Base-by-base conservation (phyloP, 768 basidiomycete species). In the Boletus tylopilopsis region DNA sequence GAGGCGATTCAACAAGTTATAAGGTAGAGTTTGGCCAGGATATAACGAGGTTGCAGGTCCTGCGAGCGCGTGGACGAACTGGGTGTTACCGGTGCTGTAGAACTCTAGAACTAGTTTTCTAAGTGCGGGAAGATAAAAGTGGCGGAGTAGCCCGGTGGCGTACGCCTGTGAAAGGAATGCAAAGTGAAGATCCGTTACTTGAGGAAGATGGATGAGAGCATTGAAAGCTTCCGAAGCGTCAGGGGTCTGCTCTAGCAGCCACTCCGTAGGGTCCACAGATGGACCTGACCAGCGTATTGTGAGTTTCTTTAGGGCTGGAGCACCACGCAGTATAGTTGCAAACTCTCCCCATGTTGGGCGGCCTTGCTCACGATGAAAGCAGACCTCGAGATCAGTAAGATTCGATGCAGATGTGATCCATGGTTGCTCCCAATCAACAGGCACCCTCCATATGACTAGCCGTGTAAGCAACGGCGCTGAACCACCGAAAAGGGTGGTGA, bases 401-500 rank as follows among this genome's bases (percentile, higher is more conserved):
- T 52, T 57, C 24, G 52, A n/a, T 2, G 62, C 60, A 4, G 60
- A 55, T 6, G 49, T 25, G 24, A 67, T 53, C 19, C 73, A 61
- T 15, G 74, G 69, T 29, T 71, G 68, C 25, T 74, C 70, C 87
- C 87, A 90, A 49, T 82, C 75, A 29, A 89, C 64, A 53, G 86
- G 86, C 5, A 87, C 81, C 33, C 85, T 86, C 81, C 82, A 86
- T 23, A 90, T 70, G 10, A 70, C 68, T 29, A 80, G 64, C 5
- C 67, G 58, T 18, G 62, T 67, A 13, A 90, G 68, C 8, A 69
- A 73, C 2, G 87, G 87, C 8, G 68, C 66, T 16, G 73, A 74
- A 22, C 76, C 73, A 3, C 78, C 73, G 57, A 88, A 82, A 16
- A 79, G 72, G 11, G 74, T 67, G 67, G 82, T n/a, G 79, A 32